Percentiles rank a stretch among this genome's conserved stretches.
These are phyloP conservation scores for Xylaria cubensis DNA, from an alignment of 495 filamentous ascomycete genomes.

Conservation along the genomic window DNA sequence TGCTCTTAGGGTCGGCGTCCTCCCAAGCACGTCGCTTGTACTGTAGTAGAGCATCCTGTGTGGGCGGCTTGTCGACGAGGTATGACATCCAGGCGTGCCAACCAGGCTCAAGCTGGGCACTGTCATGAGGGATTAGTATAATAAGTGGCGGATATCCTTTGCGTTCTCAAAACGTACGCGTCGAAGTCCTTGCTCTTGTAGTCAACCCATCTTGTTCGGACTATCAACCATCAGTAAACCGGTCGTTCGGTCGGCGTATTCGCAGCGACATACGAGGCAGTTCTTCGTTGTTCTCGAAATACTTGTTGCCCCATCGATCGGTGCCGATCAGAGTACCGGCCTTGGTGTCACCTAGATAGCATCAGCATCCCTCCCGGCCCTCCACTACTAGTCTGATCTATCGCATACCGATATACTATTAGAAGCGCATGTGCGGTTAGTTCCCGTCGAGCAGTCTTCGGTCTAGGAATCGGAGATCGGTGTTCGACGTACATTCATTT, in stretches of 20 bases:
- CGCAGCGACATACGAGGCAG: conserved; percentile 72
- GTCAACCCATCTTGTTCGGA: conserved; percentile 97
- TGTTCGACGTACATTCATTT: conserved; percentile 83
- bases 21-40: conserved; percentile 76
- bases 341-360: conserved; percentile 86
- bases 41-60: conserved; percentile 73
- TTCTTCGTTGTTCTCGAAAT: conserved; percentile 94
- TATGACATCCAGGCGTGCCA: conserved; percentile 99
- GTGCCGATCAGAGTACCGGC: conserved; percentile 83
- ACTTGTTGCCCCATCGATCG: conserved; percentile 96
- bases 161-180: conserved; percentile 59
- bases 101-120: conserved; percentile 89
- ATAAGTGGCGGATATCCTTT: conserved; percentile 9
- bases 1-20: conserved; percentile 64
- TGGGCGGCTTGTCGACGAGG: conserved; percentile 85
- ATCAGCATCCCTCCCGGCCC: conserved; percentile 43
- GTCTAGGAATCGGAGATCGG: conserved; percentile 25
- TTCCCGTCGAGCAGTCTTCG: conserved; percentile 36
- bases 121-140: conserved; percentile 39
- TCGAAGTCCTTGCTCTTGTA: conserved; percentile 89
- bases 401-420: conserved; percentile 71
- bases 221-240: conserved; percentile 54
- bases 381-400: not conserved
- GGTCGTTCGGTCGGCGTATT: not conserved
- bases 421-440: conserved; percentile 31